A percentile compares a stretch with the other conserved stretches of the same genome.
Evolutionary conservation across 169 alveolate genomes (phyloP).

Genomic region (Cryptosporidium muris): DNA sequence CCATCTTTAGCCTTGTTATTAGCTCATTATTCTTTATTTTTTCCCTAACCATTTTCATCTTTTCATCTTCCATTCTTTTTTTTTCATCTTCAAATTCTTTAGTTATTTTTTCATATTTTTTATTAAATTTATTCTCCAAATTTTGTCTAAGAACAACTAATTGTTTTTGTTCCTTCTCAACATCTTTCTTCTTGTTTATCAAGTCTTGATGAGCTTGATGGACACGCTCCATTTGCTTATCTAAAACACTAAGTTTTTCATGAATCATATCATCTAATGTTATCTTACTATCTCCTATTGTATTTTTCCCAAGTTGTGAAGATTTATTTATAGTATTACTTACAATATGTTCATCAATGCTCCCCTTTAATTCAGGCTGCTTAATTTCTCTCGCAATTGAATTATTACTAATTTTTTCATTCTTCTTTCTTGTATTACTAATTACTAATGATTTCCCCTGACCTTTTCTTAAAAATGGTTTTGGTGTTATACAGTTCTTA

Average conservation of each 20-base stretch:
- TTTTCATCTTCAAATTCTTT: conserved; percentile 31
- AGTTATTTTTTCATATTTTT: conserved; percentile 26
- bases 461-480: conserved; percentile 51
- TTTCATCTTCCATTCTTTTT: conserved; percentile 27
- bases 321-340: background rate
- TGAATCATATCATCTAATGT: conserved; percentile 37
- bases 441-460: conserved; percentile 64
- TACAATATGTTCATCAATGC: background rate
- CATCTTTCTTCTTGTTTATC: conserved; percentile 15
- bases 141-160: conserved; percentile 6
- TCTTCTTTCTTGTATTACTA: conserved; percentile 54
- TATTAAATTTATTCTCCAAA: conserved; percentile 36
- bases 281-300: background rate
- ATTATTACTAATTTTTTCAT: background rate
- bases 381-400: background rate
- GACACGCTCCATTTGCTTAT: conserved; percentile 51
- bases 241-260: conserved; percentile 40
- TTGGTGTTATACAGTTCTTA: no score
- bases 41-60: conserved; percentile 21
- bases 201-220: conserved; percentile 53
- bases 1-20: conserved; percentile 44
- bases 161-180: conserved; percentile 24
- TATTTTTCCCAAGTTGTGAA: background rate
- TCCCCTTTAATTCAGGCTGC: background rate
- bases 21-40: conserved; percentile 15